Evolutionary conservation across 306 rosid genomes (phyloP).

Genomic region (Pachyrhizus erosus): DNA sequence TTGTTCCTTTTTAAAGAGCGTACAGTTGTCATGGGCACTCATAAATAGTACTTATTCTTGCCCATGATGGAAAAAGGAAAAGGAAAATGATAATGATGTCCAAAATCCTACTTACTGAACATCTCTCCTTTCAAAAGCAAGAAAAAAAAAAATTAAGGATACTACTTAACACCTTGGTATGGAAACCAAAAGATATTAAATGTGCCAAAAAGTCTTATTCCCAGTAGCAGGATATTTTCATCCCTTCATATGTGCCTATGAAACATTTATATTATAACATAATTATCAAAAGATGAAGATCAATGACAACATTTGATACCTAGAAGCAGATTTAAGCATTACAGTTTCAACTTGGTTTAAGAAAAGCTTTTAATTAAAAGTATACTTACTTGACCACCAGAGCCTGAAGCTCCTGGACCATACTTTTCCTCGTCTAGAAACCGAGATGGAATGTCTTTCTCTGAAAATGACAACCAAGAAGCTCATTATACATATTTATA

Average conservation of each 20-base stretch:
- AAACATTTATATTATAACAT: neutral
- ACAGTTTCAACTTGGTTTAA: neutral
- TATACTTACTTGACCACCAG: constrained; percentile 68
- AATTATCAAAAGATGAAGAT: neutral
- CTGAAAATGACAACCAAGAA: constrained; percentile 51
- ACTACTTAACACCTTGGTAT: neutral
- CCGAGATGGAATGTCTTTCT: constrained; percentile 85
- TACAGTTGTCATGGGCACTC: neutral
- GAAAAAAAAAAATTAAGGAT: neutral
- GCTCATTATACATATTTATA: constrained; percentile 18
- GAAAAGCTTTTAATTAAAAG: constrained; percentile 4
- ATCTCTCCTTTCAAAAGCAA: neutral
- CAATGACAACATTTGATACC: neutral
- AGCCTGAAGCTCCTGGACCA: constrained; percentile 73
- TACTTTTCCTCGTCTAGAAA: constrained; percentile 70
- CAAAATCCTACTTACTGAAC: neutral
- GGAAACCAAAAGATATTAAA: constrained; percentile 3
- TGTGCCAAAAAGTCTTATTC: neutral
- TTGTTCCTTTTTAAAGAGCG: neutral
- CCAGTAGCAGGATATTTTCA: neutral
- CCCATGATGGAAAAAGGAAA: neutral
- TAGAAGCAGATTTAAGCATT: constrained; percentile 17
- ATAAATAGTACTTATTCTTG: neutral
- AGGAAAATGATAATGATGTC: neutral
- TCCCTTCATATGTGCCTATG: neutral